These are phyloP conservation scores for Penicillium griseofulvum DNA, from an alignment of 2,329 filamentous ascomycete genomes.

Conservation along the genomic window DNA sequence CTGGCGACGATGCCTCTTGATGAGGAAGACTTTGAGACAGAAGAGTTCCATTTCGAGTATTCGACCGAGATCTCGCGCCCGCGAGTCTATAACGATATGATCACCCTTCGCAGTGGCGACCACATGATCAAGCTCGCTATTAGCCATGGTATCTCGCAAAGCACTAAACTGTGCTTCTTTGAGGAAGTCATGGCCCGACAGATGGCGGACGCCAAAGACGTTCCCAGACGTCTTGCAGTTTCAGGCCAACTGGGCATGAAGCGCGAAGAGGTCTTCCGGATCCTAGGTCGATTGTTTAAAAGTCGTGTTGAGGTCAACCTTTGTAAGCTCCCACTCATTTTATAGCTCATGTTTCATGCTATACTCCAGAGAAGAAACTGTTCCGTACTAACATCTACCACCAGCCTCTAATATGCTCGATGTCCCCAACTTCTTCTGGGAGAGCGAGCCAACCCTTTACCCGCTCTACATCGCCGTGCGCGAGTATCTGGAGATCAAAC, in stretches of 20 bases:
- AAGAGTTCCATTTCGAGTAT: slow-evolving; percentile 99
- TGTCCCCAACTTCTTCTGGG: slow-evolving; percentile 82
- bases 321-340: slow-evolving; percentile 60
- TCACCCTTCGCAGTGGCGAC: slow-evolving; percentile 87
- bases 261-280: slow-evolving; percentile 84
- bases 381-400: slow-evolving; percentile 17
- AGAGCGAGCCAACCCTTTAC: slow-evolving; percentile 89
- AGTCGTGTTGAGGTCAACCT: slow-evolving; percentile 95
- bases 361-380: neutral
- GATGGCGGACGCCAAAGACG: slow-evolving; percentile 88
- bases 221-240: slow-evolving; percentile 82
- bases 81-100: slow-evolving; percentile 98
- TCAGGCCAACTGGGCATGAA: slow-evolving; percentile 91
- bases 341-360: neutral
- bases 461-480: slow-evolving; percentile 91
- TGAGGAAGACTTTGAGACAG: slow-evolving; percentile 91
- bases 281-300: slow-evolving; percentile 86
- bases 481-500: slow-evolving; percentile 96
- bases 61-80: slow-evolving; percentile 80
- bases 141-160: slow-evolving; percentile 95
- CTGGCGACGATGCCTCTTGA: slow-evolving; percentile 76
- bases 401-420: slow-evolving; percentile 91
- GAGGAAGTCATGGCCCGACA: slow-evolving; percentile 94
- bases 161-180: slow-evolving; percentile 93
- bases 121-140: slow-evolving; percentile 99